These are phyloP conservation scores for Polygonum maritimum DNA, from an alignment of 148 eudicot species.

Conservation along the genomic window DNA sequence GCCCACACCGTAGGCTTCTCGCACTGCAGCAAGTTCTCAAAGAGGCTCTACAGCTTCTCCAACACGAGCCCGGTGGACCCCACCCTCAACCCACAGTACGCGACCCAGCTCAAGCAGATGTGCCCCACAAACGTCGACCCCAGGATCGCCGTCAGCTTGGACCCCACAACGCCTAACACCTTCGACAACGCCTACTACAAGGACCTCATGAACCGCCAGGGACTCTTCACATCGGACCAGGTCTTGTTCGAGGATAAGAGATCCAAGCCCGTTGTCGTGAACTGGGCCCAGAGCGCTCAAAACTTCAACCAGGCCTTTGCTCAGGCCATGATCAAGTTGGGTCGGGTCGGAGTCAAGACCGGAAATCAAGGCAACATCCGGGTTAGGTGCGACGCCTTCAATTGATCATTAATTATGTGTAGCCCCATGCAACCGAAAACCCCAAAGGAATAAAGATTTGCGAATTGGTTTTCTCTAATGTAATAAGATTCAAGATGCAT, in stretches of 20 bases:
- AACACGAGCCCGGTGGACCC: slow-evolving; percentile 44
- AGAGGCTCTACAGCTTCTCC: slow-evolving; percentile 44
- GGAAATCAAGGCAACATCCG: slow-evolving; percentile 65
- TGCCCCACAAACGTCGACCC: slow-evolving; percentile 64
- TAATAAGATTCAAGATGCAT: not conserved
- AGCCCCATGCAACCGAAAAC: not conserved
- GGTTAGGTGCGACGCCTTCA: slow-evolving; percentile 8
- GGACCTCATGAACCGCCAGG: slow-evolving; percentile 46
- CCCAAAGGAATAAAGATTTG: not conserved
- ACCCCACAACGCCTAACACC: slow-evolving; percentile 46
- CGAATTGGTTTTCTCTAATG: not conserved
- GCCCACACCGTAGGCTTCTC: slow-evolving; percentile 78
- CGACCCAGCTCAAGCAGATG: slow-evolving; percentile 35
- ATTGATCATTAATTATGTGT: not conserved
- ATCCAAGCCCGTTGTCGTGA: slow-evolving; percentile 41
- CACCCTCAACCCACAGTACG: slow-evolving; percentile 40
- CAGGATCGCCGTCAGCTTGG: slow-evolving; percentile 50
- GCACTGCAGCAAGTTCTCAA: slow-evolving; percentile 56
- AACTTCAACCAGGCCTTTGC: slow-evolving; percentile 46
- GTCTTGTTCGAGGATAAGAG: slow-evolving; percentile 36
- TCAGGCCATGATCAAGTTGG: slow-evolving; percentile 52
- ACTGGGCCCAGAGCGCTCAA: slow-evolving; percentile 35
- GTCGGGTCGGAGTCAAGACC: slow-evolving; percentile 58
- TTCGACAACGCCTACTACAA: slow-evolving; percentile 67
- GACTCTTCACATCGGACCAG: slow-evolving; percentile 60